Evolutionary conservation across 345 rosid species (phyloP), one percentile per base, ranked within the genome.

Genomic region (Syzygium jambos): DNA sequence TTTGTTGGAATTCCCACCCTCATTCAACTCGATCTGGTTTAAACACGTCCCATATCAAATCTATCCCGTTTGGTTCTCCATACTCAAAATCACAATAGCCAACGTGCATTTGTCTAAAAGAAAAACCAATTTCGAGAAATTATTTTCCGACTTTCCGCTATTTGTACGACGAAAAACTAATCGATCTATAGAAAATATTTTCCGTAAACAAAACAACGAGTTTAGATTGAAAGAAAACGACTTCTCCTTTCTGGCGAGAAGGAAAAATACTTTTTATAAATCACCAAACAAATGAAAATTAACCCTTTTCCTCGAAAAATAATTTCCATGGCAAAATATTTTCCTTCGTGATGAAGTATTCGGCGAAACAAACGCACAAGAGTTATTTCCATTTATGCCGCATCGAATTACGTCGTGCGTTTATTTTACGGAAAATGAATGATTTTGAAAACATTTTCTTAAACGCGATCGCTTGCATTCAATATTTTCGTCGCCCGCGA

Each of bases 111-210:
- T 11, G 27, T 57, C 23, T 56, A 8, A 55, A 55, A 1, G 11
- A 19, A 8, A 56, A 57, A 10, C 0, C 25, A 1, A 25, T 57
- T 22, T 57, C 0, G 0, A 57, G 13, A 25, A 57, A 57, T 57
- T 57, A 25, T 25, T 27, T 57, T 59, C 1, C 0, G 0, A 59
- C 7, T 27, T 59, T 59, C 11, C 0, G 0, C 1, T 27, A 11
- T 59, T 61, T n/a, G 2, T 1, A 27, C n/a, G 0, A 61, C 2
- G 2, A 16, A n/a, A 61, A 61, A 61, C 2, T 13, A 61, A n/a
- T n/a, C 0, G 19, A 2, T 61, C 3, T 61, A 3, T 0, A n/a
- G 0, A 13, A 61, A 61, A 61, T 0, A 9, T 0, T 3, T 61
- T n/a, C 14, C 17, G n/a, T 14, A 9, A 16, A 61, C 1, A 27